A percentile compares a stretch with the other conserved stretches of the same genome.
Conservation (phyloP, 306 rosid species). For the Sphenostylis stenocarpa region DNA sequence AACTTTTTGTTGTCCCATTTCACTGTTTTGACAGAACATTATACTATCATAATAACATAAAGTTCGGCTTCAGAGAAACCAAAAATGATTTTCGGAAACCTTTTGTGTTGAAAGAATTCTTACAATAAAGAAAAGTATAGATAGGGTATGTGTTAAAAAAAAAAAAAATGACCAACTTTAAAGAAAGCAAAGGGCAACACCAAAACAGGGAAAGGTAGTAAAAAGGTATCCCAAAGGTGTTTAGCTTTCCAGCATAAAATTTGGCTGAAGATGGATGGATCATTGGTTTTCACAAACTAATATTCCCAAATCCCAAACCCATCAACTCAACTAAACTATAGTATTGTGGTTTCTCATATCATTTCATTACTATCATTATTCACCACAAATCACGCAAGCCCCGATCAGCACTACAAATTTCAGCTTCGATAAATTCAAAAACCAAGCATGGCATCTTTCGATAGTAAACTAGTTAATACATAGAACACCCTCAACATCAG, state of each 20-base stretch:
- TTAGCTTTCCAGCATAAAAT: neutral
- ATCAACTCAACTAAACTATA: neutral
- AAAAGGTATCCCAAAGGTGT: slow-evolving; percentile 33
- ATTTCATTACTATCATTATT: neutral
- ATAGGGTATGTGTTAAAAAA: too few relatives aligned
- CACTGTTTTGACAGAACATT: neutral
- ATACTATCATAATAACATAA: neutral
- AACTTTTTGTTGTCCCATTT: neutral
- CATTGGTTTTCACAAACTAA: neutral
- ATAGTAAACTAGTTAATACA: neutral
- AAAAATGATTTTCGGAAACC: too few relatives aligned
- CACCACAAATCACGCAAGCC: neutral
- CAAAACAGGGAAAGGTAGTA: neutral
- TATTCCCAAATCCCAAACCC: neutral
- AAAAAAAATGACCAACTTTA: too few relatives aligned
- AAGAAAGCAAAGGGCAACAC: neutral
- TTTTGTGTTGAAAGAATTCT: too few relatives aligned
- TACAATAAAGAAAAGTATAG: too few relatives aligned
- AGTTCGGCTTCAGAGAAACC: slow-evolving; percentile 19
- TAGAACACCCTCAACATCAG: neutral
- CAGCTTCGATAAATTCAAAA: neutral
- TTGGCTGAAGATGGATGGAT: neutral
- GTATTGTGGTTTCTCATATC: slow-evolving; percentile 31
- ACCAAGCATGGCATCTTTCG: neutral
- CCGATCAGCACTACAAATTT: neutral